Base-by-base conservation (phyloP, 345 rosid species). In the Eucalyptus grandis region DNA sequence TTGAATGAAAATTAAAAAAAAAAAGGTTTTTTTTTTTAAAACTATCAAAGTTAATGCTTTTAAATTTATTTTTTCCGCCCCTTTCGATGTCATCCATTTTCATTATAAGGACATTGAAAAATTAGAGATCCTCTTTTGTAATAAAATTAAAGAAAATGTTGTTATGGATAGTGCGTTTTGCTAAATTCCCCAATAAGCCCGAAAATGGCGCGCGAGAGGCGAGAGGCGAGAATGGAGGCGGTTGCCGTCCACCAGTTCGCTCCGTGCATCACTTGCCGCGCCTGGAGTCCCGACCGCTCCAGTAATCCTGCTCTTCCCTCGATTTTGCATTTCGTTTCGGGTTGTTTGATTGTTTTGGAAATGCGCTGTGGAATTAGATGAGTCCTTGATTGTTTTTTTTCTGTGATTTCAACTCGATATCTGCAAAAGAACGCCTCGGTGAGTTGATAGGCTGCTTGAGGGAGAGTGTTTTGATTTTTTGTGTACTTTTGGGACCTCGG, bases 271-370 rank as follows among this genome's bases (percentile, higher is more conserved):
- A 96, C 98, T 90, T 96, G 98, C 92, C 99, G 95, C 90, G 96
- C 99, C 83, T 98, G 99, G 99, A 96, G 97, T 93, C 97, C 98
- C 86, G 98, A 98, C 94, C 95, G 89, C 91, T 95, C 99, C 11
- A 95, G 99, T 98, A 92, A 87, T 34, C 7, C 56, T 54, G 54
- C 60, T 87, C 43, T 30, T 51, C 2, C 54, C 53, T 31, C 51
- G 31, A 51, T 22, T 62, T 40, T 54, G 31, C 4, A 54, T 62
- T 72, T 69, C 31, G 58, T 69, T 69, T 13, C 82, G 56, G 49
- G 0, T 21, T 53, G 81, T 86, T 86, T 12, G 2, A 54, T 50
- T 60, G 77, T 62, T 54, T 54, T 69, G 22, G 49, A 10, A 88
- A 13, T 31, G 49, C 40, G 43, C 87, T 51, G 44, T 86, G 60